Percentiles rank a stretch among this genome's conserved stretches.
Conservation (phyloP, 2,329 filamentous ascomycete genomes). For the Cladophialophora chaetospira region DNA sequence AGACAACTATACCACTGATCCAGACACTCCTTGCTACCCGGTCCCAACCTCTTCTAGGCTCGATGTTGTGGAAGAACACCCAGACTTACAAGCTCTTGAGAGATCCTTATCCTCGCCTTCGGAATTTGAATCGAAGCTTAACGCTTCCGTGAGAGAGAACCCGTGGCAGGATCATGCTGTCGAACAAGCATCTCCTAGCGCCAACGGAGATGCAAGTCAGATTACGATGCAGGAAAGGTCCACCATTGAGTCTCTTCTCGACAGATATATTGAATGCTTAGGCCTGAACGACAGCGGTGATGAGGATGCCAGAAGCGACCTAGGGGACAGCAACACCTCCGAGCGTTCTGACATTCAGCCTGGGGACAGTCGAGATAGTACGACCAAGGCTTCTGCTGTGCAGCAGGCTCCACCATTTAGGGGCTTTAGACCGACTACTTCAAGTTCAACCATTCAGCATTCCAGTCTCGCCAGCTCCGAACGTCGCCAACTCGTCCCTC, state of each 20-base stretch:
- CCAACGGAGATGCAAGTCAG: slow-evolving; percentile 8
- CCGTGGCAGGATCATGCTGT: background rate
- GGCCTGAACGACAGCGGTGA: slow-evolving; percentile 22
- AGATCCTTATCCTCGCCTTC: background rate
- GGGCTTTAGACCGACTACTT: slow-evolving; percentile 22
- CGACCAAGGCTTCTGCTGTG: slow-evolving; percentile 9
- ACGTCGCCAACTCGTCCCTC: slow-evolving; percentile 26
- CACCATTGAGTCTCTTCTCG: slow-evolving; percentile 34
- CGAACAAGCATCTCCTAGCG: background rate
- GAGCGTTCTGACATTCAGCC: background rate
- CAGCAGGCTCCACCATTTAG: background rate
- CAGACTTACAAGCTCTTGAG: slow-evolving; percentile 14
- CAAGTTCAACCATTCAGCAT: slow-evolving; percentile 21
- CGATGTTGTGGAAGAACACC: slow-evolving; percentile 22
- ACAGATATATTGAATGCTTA: slow-evolving; percentile 34
- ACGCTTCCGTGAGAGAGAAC: background rate
- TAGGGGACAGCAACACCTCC: background rate
- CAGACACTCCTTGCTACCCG: slow-evolving; percentile 4
- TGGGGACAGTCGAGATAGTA: slow-evolving; percentile 12
- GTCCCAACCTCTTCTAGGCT: slow-evolving; percentile 22
- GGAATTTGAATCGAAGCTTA: background rate
- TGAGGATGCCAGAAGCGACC: background rate
- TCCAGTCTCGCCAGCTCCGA: slow-evolving; percentile 29
- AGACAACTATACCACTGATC: slow-evolving; percentile 16
- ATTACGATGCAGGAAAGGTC: slow-evolving; percentile 32